Base-by-base conservation (phyloP, 768 basidiomycete species). In the Hygrophorus russula region DNA sequence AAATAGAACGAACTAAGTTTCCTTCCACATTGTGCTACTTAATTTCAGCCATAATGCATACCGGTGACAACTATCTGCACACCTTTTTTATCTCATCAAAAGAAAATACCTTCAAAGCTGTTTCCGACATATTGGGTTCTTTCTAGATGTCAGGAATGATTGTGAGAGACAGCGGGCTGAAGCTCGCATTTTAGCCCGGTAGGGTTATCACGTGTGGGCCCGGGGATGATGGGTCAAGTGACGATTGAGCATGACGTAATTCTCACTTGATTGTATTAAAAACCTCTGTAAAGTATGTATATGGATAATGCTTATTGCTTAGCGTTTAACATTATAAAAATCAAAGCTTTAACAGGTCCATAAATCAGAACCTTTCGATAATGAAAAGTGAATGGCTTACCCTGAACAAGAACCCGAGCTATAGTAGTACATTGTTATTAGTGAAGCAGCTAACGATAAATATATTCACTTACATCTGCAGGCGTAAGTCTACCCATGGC, bases 401-500 rank as follows among this genome's bases (percentile, higher is more conserved):
- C 54, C 74, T 70, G 58, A 79, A 79, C 42, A 79, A 56, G 59
- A 79, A 78, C 7, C 71, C 60, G 45, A 79, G 65, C 75, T 78
- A 51, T 36, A 20, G 27, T 10, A 45, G 29, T 6, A 36, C 17
- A 44, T 18, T 41, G 41, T 50, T 53, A n/a, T 48, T 45, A n/a
- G 45, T n/a, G 24, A 14, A 15, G 13, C 14, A 18, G 18, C 7
- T 20, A n/a, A 2, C 20, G 8, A 6, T 3, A 13, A 27, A 11
- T 13, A 38, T 37, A 36, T 2, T 13, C 13, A 62, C 76, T 56
- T 53, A 80, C 75, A 66, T 86, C 83, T 53, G 82, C 87, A 0
- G 90, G 86, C 3, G 92, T 94, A 56, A 98, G 62, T 46, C 91
- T 78, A 17, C 93, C 93, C 85, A 97, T 91, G 0, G 93, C 92